These are phyloP conservation scores for Diversispora eburnea DNA, from an alignment of 192 early-diverging fungal species.

Conservation along the genomic window DNA sequence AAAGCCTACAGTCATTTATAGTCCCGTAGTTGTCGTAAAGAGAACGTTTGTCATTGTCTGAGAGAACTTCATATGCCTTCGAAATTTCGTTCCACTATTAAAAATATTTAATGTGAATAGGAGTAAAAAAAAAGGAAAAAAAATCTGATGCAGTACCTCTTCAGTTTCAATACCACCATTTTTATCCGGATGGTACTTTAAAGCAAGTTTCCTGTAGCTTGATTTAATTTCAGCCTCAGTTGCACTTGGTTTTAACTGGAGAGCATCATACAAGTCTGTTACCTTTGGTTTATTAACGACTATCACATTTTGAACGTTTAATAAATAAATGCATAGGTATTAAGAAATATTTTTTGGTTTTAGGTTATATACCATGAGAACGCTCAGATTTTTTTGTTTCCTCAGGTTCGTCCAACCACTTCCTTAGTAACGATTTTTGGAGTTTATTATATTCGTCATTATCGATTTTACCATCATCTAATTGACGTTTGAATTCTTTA, in stretches of 20 bases:
- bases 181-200: slow-evolving; percentile 84
- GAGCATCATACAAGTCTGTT: slow-evolving; percentile 83
- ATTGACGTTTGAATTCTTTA: background rate
- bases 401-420: background rate
- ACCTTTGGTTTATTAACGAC: slow-evolving; percentile 47
- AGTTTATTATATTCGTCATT: background rate
- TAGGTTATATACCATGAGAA: background rate
- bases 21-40: background rate
- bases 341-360: background rate
- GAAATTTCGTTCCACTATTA: background rate
- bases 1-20: background rate
- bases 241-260: slow-evolving; percentile 70
- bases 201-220: slow-evolving; percentile 87
- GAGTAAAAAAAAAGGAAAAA: background rate
- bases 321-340: background rate
- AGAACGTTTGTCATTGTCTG: background rate
- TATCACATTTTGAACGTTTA: background rate
- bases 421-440: background rate
- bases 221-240: slow-evolving; percentile 88
- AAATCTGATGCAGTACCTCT: background rate
- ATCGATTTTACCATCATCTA: background rate
- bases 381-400: background rate
- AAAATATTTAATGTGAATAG: background rate
- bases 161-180: slow-evolving; percentile 22
- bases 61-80: background rate